Evolutionary conservation across 805 yeast genomes (phyloP), one percentile per base, ranked within the genome.

Genomic region (Barnettozyma sp.): DNA sequence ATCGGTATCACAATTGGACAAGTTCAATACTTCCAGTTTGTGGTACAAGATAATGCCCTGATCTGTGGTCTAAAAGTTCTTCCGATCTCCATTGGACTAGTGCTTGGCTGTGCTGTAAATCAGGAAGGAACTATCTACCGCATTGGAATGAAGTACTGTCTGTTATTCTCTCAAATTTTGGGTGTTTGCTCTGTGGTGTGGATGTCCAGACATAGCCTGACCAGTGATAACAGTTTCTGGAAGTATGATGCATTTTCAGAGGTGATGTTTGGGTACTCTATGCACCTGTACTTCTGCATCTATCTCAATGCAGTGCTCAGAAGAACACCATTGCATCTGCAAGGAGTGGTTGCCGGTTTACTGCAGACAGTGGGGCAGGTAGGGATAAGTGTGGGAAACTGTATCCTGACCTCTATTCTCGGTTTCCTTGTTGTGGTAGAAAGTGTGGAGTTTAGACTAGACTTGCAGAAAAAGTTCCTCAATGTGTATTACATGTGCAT

Each of bases 341-440:
- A 65, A 34, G 70, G 68, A 13, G 57, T 60, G 20, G 63, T 65
- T 3, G 39, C 60, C 6, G 71, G 66, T 1, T 42, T 64, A 6
- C 48, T 55, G 23, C 61, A 55, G 39, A 61, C 69, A 1, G 39
- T 49, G 11, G 58, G 57, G 1, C 70, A 65, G 44, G 37, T 63
- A 19, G 63, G 62, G 1, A 37, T 49, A 17, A 46, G 60, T 30
- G 22, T 61, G n/a, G 55, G 58, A 1, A 43, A 49, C 24, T 55
- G 65, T 5, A 34, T 58, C 8, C 22, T 48, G 2, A 34, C 58
- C 2, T 45, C 59, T 5, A 36, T 60, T 2, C 18, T 58, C 7
- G 63, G 63, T 17, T 46, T 49, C 13, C 19, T 52, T 15, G 32
- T 25, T 1, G n/a, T 38, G 11, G 34, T 19, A 1, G 22, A 20